These are phyloP conservation scores for Diaporthe caulivora DNA, from an alignment of 2,329 filamentous ascomycete genomes.

Conservation along the genomic window DNA sequence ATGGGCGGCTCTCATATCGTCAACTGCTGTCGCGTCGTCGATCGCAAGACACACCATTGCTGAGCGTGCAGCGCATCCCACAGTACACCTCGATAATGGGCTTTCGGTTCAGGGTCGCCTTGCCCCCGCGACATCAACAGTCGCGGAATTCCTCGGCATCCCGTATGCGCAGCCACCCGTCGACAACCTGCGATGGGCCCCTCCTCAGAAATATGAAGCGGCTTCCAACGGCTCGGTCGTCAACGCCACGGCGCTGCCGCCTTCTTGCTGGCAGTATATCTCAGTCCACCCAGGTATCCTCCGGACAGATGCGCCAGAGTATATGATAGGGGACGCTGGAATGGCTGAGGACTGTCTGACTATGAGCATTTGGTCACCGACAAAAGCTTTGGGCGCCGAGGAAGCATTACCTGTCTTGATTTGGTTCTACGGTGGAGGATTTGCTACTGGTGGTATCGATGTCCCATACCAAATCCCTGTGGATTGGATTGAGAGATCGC, in stretches of 20 bases:
- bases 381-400: slow-evolving; percentile 35
- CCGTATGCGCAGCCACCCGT: slow-evolving; percentile 54
- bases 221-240: slow-evolving; percentile 46
- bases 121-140: slow-evolving; percentile 33
- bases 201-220: slow-evolving; percentile 45
- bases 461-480: slow-evolving; percentile 60
- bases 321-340: slow-evolving; percentile 42
- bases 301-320: slow-evolving; percentile 42
- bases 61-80: not conserved
- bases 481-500: slow-evolving; percentile 55
- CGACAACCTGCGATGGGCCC: slow-evolving; percentile 46
- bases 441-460: slow-evolving; percentile 56
- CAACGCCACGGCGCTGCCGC: slow-evolving; percentile 46
- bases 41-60: not conserved
- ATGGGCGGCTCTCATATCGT: slow-evolving; percentile 4
- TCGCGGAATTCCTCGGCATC: slow-evolving; percentile 53
- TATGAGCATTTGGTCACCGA: slow-evolving; percentile 57
- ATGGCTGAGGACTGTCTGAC: slow-evolving; percentile 57
- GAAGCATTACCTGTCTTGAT: slow-evolving; percentile 56
- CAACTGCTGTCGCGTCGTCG: not conserved
- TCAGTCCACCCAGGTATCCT: slow-evolving; percentile 17
- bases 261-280: slow-evolving; percentile 31
- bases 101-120: slow-evolving; percentile 23
- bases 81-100: slow-evolving; percentile 21
- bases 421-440: slow-evolving; percentile 62